Conservation (phyloP, 129 eudicot species). For the Flaveria ramosissima region DNA sequence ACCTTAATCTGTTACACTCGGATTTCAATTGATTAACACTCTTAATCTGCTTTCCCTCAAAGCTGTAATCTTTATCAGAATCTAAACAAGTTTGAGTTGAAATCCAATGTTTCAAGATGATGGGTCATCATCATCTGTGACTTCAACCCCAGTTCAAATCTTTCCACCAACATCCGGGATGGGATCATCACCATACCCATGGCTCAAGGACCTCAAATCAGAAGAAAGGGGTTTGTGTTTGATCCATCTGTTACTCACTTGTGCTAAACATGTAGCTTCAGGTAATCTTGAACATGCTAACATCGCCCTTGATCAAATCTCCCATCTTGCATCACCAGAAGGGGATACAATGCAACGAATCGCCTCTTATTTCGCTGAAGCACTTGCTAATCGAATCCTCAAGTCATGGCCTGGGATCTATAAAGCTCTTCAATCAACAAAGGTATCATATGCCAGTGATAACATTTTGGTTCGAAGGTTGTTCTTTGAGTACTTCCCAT, state of each 20-base stretch:
- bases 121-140: slow-evolving; percentile 72
- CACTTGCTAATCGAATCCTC: slow-evolving; percentile 83
- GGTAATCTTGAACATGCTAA: slow-evolving; percentile 94
- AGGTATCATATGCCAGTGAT: too few relatives aligned
- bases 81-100: too few relatives aligned
- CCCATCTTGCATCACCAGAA: slow-evolving; percentile 87
- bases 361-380: slow-evolving; percentile 87
- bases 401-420: slow-evolving; percentile 89
- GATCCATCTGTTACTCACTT: slow-evolving; percentile 79
- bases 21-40: too few relatives aligned
- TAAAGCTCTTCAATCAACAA: slow-evolving; percentile 41
- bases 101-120: slow-evolving; percentile 89
- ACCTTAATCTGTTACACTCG: too few relatives aligned
- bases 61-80: too few relatives aligned
- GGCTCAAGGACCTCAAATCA: slow-evolving; percentile 96
- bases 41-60: too few relatives aligned
- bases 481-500: too few relatives aligned
- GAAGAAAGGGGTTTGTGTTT: slow-evolving; percentile 90
- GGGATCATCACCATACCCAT: slow-evolving; percentile 60
- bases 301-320: slow-evolving; percentile 89
- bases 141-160: slow-evolving; percentile 78
- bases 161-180: slow-evolving; percentile 44
- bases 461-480: too few relatives aligned
- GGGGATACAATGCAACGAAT: slow-evolving; percentile 99
- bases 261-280: slow-evolving; percentile 86